phyloP scores from a whole-genome alignment of 164 flowering plant genomes.

The Magnolia officinalis region DNA sequence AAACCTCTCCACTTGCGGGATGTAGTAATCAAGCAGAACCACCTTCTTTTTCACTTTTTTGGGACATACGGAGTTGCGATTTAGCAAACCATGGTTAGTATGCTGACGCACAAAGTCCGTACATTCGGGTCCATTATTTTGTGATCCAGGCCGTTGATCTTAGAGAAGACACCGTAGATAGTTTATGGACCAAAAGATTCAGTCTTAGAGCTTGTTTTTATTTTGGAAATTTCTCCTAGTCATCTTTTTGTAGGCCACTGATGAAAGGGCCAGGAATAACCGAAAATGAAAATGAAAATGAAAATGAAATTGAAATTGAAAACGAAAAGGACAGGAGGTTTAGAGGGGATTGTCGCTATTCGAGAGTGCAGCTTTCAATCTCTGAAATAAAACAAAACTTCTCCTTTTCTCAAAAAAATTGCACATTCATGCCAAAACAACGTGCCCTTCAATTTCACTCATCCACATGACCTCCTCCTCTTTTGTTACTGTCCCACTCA shows the following conservation, averaged over 20 bases:
- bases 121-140: background rate
- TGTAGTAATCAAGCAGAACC: too few relatives aligned
- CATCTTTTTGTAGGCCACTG: too few relatives aligned
- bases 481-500: background rate
- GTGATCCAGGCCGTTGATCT: background rate
- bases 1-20: too few relatives aligned
- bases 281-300: too few relatives aligned
- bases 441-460: background rate
- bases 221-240: too few relatives aligned
- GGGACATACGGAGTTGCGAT: background rate
- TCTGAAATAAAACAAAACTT: background rate
- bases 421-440: background rate
- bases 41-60: background rate
- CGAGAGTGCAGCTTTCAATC: conserved; percentile 3
- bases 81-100: background rate
- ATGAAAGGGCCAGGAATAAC: too few relatives aligned
- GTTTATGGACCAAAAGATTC: too few relatives aligned
- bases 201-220: too few relatives aligned
- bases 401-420: conserved; percentile 2
- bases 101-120: background rate
- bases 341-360: background rate
- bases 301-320: background rate
- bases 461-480: too few relatives aligned
- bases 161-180: too few relatives aligned
- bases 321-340: background rate